Evolutionary conservation across 2,329 filamentous ascomycete genomes (phyloP).

Genomic region (Aureobasidium sp.): DNA sequence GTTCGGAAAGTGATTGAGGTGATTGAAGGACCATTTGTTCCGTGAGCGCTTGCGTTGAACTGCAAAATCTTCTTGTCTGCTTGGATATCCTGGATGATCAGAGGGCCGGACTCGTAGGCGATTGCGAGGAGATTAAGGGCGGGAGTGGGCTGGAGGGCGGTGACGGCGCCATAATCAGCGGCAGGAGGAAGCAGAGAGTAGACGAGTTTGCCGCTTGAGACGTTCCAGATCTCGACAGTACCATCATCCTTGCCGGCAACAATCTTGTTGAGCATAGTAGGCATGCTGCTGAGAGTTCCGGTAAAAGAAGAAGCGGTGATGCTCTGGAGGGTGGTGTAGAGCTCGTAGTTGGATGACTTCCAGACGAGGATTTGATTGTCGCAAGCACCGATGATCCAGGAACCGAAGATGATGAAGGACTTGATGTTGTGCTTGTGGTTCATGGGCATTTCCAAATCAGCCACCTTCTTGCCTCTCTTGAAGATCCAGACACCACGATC

Average conservation of each 20-base stretch:
- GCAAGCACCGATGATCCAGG: conserved; percentile 81
- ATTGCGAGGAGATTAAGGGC: conserved; percentile 81
- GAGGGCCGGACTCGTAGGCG: conserved; percentile 70
- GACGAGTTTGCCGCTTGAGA: conserved; percentile 83
- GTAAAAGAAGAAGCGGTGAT: conserved; percentile 59
- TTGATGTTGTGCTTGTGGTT: conserved; percentile 64
- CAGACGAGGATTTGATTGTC: conserved; percentile 76
- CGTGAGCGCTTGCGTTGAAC: conserved; percentile 37
- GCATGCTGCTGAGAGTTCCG: conserved; percentile 76
- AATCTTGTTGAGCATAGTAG: conserved; percentile 93
- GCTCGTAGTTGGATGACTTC: conserved; percentile 74
- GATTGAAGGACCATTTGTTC: conserved; percentile 55
- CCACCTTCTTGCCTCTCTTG: conserved; percentile 80
- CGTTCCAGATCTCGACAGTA: conserved; percentile 93
- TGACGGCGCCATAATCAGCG: conserved; percentile 70
- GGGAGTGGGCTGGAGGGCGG: conserved; percentile 75
- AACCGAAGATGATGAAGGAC: conserved; percentile 75
- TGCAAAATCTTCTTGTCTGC: conserved; percentile 64
- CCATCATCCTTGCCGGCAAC: conserved; percentile 84
- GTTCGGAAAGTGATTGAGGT: conserved; percentile 84
- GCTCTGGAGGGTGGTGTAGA: conserved; percentile 74
- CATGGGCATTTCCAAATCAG: conserved; percentile 61
- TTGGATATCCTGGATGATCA: conserved; percentile 76
- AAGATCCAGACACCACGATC: conserved; percentile 78
- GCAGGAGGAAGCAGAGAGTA: conserved; percentile 79